These are phyloP conservation scores for Boletus sp. DNA, from an alignment of 768 basidiomycete genomes.

Conservation along the genomic window DNA sequence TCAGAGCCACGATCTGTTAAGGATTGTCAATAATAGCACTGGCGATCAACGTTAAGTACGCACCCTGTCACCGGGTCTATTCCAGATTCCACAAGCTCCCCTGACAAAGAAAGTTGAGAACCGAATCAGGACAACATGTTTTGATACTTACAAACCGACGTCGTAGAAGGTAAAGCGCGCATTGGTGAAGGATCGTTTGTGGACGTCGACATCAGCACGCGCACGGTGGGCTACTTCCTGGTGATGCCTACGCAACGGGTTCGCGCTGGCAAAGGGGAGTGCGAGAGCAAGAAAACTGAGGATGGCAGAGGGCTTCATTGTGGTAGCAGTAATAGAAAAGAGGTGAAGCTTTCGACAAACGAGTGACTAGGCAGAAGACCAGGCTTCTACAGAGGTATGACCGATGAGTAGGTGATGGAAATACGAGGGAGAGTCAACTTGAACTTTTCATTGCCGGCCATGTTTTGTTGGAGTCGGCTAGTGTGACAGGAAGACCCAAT, in stretches of 20 bases:
- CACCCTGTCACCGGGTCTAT: slow-evolving; percentile 31
- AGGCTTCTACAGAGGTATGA: slow-evolving; percentile 2
- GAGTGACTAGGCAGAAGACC: slow-evolving; percentile 21
- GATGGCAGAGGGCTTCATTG: slow-evolving; percentile 30
- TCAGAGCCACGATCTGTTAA: slow-evolving; percentile 28
- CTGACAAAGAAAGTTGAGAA: slow-evolving; percentile 27
- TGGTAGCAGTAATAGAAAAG: not conserved
- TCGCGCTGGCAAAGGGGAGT: slow-evolving; percentile 34
- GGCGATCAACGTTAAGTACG: not conserved
- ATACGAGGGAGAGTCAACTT: not conserved
- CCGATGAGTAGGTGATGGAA: slow-evolving; percentile 1
- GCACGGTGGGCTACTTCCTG: slow-evolving; percentile 47
- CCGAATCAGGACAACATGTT: not conserved
- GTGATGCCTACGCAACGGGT: slow-evolving; percentile 33
- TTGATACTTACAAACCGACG: slow-evolving; percentile 42
- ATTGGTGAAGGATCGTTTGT: slow-evolving; percentile 33
- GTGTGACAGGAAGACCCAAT: slow-evolving; percentile 8
- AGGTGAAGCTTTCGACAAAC: slow-evolving; percentile 10
- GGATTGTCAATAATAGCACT: not conserved
- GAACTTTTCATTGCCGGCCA: not conserved
- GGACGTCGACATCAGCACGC: slow-evolving; percentile 32
- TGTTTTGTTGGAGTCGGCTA: slow-evolving; percentile 26
- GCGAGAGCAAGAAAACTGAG: slow-evolving; percentile 34
- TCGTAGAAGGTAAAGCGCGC: slow-evolving; percentile 54
- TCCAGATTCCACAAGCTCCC: slow-evolving; percentile 52